Percentiles rank a stretch among this genome's conserved stretches.
Conservation (phyloP, 2,329 filamentous ascomycete genomes). For the Diaporthe sp. region DNA sequence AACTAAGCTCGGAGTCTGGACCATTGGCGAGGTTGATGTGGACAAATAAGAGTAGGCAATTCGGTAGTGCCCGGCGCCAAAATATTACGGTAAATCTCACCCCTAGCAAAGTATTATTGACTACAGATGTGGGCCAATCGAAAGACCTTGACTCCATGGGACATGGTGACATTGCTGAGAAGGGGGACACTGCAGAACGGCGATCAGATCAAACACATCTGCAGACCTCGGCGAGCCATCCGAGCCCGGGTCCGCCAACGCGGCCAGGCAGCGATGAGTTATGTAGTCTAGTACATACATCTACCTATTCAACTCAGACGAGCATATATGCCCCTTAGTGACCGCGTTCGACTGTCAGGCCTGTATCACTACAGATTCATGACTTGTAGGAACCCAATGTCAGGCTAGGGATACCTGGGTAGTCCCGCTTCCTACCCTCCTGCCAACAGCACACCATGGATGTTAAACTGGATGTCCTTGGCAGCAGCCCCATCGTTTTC, state of each 20-base stretch:
- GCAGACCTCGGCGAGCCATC: neutral
- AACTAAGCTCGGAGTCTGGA: neutral
- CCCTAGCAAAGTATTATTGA: neutral
- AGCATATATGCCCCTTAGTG: neutral
- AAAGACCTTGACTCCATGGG: neutral
- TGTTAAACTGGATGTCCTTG: neutral
- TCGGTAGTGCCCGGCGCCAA: constrained; percentile 7
- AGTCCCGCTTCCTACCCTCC: neutral
- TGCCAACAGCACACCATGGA: neutral
- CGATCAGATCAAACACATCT: neutral
- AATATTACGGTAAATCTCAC: constrained; percentile 5
- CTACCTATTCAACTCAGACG: neutral
- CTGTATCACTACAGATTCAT: neutral
- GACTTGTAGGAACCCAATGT: neutral
- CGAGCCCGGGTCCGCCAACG: neutral
- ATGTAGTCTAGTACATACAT: neutral
- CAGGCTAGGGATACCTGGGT: neutral
- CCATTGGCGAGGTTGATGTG: neutral
- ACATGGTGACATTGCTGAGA: neutral
- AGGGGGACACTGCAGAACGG: neutral
- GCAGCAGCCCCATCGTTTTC: neutral
- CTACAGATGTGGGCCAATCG: neutral
- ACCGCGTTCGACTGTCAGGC: neutral
- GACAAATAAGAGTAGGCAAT: neutral
- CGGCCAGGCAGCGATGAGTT: neutral